Conservation (phyloP, 75 land plant species). For the Pinus tabuliformis region DNA sequence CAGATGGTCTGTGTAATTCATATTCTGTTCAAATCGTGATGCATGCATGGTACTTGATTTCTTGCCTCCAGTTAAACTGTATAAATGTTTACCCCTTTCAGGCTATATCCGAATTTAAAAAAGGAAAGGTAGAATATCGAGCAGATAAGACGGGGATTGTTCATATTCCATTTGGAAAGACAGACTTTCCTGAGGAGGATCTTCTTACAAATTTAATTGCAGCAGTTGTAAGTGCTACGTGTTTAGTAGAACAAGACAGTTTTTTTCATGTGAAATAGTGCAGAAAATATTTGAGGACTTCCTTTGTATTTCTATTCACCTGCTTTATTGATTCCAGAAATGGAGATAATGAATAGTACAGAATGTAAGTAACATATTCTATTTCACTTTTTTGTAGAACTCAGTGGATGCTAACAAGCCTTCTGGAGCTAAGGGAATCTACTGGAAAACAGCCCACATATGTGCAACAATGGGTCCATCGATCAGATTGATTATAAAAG, state of each 20-base stretch:
- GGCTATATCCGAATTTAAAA: constrained; percentile 95
- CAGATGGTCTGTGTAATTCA: too few relatives aligned
- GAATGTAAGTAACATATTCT: background rate
- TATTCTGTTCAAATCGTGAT: too few relatives aligned
- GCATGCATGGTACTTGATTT: too few relatives aligned
- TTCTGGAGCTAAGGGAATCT: constrained; percentile 91
- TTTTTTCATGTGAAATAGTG: background rate
- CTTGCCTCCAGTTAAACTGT: too few relatives aligned
- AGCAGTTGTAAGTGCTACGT: constrained; percentile 48
- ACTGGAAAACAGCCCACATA: constrained; percentile 89
- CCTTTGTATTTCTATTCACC: background rate
- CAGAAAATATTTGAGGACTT: background rate
- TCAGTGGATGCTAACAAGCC: constrained; percentile 92
- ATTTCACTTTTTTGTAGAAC: constrained; percentile 31
- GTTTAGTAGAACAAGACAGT: background rate
- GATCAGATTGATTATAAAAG: constrained; percentile 60
- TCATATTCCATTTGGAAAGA: constrained; percentile 93
- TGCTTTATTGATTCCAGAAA: background rate
- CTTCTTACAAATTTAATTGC: constrained; percentile 76
- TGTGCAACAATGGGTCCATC: constrained; percentile 99
- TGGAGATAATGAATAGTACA: background rate
- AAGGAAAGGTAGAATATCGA: constrained; percentile 92
- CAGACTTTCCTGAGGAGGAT: constrained; percentile 78
- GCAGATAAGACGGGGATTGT: constrained; percentile 99
- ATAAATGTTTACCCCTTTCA: constrained; percentile 15